Base-by-base conservation (phyloP, 257 asterid genomes). In the Nicotiana undulata region DNA sequence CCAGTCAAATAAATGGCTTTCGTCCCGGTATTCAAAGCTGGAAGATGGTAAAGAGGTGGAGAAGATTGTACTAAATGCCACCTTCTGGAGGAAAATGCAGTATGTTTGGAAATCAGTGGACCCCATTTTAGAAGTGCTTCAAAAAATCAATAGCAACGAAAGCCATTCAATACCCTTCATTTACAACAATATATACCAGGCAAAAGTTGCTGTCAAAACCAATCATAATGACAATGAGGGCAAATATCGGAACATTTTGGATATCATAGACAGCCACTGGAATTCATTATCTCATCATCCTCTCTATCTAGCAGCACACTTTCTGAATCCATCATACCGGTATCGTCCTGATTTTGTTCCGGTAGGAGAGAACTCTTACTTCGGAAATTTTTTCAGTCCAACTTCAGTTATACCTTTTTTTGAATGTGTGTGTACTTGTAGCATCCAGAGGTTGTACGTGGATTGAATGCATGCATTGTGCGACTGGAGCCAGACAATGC, bases 391-490 rank as follows among this genome's bases (percentile, higher is more conserved):
- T 79, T 82, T 77, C 46, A 78, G 58, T 64, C 63, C 80, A 22
- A 40, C 83, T 81, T 64, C 75, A 82, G 22, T 66, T 59, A 51
- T 76, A 61, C 34, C 44, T 52, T 63, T 83, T 40, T 85, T 72
- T 82, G 28, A 66, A 60, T 64, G 76, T 84, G 72, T 85, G 76
- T 83, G 59, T 84, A 67, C 76, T 81, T 89, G 88, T 89, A 94
- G 98, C 92, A 89, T 84, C 95, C 97, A 44, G 98, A 94, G 79
- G 97, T 94, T 31, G 88, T 92, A 26, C 97, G 97, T 28, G 98
- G 98, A 86, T 85, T 94, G 86, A 94, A 91, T 86, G 95, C 97
- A 75, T 94, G 98, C 88, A 88, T 94, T 40, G 95, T 91, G 83
- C 89, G 88, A 85, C 82, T 94, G 85, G 98, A 94, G 83, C 89